Conservation (phyloP, 139 green algal species). For the Auxenochlorella pyrenoidosa region DNA sequence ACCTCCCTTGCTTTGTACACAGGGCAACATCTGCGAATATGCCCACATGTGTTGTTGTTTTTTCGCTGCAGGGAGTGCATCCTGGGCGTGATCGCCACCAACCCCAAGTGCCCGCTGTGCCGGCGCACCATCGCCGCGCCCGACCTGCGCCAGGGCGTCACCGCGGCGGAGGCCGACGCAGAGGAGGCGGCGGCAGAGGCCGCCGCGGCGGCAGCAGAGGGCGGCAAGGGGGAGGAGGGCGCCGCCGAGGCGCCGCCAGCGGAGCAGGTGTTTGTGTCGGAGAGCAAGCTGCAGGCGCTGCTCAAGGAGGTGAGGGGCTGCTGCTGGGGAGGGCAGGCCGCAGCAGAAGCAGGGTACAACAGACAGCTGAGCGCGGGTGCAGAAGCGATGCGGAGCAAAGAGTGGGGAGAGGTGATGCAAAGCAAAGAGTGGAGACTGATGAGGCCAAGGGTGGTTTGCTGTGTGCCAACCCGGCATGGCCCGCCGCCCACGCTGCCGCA, state of each 20-base stretch:
- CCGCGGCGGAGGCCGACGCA: slow-evolving; percentile 37
- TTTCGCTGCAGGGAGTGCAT: slow-evolving; percentile 70
- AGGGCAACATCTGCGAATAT: too few species aligned
- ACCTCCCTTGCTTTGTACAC: too few species aligned
- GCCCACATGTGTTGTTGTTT: too few species aligned
- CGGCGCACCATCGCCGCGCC: slow-evolving; percentile 30
- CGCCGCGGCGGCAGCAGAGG: not conserved
- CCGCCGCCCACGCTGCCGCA: not conserved
- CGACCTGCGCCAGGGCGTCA: slow-evolving; percentile 44
- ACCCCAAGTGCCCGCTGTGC: slow-evolving; percentile 64
- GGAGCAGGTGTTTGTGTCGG: slow-evolving; percentile 31
- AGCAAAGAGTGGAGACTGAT: too few species aligned
- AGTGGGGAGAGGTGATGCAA: too few species aligned
- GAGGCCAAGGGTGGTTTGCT: too few species aligned
- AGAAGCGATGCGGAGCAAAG: too few species aligned
- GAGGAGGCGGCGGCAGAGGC: slow-evolving; percentile 7
- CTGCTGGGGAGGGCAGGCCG: too few species aligned
- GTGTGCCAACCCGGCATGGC: too few species aligned
- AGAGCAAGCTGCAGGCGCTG: slow-evolving; percentile 72
- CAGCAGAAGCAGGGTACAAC: too few species aligned
- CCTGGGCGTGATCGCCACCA: slow-evolving; percentile 29
- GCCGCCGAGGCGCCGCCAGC: not conserved
- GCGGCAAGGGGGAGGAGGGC: not conserved
- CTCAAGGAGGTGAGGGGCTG: slow-evolving; percentile 49
- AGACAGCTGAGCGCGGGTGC: too few species aligned